These are phyloP conservation scores for Lachnellula arida DNA, from an alignment of 2,329 filamentous ascomycete species.

Conservation along the genomic window DNA sequence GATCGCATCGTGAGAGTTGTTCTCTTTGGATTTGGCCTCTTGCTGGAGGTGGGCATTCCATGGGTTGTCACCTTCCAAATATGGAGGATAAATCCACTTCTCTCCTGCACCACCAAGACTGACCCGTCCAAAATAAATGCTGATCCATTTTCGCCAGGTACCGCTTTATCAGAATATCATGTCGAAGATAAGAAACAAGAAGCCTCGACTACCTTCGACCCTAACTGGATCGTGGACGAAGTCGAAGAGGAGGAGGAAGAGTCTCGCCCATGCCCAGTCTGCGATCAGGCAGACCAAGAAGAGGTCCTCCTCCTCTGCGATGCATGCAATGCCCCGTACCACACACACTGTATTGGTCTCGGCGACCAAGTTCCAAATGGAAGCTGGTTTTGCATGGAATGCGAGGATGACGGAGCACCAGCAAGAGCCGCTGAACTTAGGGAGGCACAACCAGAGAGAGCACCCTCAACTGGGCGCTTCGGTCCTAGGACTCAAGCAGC, in stretches of 20 bases:
- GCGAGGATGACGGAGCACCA: slow-evolving; percentile 45
- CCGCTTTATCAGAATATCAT: slow-evolving; percentile 51
- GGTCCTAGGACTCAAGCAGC: slow-evolving; percentile 52
- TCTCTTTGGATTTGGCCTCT: neutral
- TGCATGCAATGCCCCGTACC: slow-evolving; percentile 82
- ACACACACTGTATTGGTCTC: slow-evolving; percentile 86
- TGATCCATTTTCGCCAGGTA: slow-evolving; percentile 40
- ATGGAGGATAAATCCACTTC: neutral
- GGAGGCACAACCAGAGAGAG: slow-evolving; percentile 28
- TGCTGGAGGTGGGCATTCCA: too few relatives aligned
- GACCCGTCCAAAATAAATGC: slow-evolving; percentile 3
- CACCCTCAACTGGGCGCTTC: slow-evolving; percentile 20
- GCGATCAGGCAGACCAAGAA: slow-evolving; percentile 74
- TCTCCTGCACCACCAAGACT: neutral
- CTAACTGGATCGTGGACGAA: slow-evolving; percentile 67
- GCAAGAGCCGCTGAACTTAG: slow-evolving; percentile 35
- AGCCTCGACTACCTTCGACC: slow-evolving; percentile 70
- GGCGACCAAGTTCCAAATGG: slow-evolving; percentile 65
- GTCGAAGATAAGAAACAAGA: slow-evolving; percentile 85
- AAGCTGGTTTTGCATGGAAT: slow-evolving; percentile 89
- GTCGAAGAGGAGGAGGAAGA: slow-evolving; percentile 67
- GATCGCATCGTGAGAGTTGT: neutral
- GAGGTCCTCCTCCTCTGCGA: slow-evolving; percentile 87
- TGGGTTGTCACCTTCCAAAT: too few relatives aligned
- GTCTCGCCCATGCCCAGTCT: slow-evolving; percentile 75